Conservation (phyloP, 352 stramenopile species). For the Pythium insidiosum region DNA sequence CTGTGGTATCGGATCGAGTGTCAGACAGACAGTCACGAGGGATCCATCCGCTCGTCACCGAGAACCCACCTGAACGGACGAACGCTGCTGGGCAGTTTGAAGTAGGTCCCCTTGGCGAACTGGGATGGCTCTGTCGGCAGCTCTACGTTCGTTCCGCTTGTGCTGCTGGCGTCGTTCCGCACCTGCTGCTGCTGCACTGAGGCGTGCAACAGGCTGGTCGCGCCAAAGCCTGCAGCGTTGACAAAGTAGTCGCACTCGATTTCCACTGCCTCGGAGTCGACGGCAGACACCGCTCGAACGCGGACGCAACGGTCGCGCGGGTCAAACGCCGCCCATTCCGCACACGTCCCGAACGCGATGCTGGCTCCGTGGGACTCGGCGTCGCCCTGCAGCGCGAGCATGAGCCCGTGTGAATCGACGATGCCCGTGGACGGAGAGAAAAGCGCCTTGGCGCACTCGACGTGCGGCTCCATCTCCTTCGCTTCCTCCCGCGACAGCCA, state of each 20-base stretch:
- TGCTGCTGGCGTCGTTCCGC: too few relatives aligned
- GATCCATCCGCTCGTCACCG: too few relatives aligned
- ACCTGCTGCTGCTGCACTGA: neutral
- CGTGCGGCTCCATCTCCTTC: conserved; percentile 36
- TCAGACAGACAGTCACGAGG: too few relatives aligned
- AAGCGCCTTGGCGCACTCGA: conserved; percentile 65
- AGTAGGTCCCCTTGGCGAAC: conserved; percentile 97
- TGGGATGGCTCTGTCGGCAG: conserved; percentile 33
- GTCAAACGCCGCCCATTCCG: too few relatives aligned
- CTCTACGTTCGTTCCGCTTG: conserved; percentile 9
- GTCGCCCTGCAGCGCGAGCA: conserved; percentile 88
- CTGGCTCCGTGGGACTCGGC: conserved; percentile 82
- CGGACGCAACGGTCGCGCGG: too few relatives aligned
- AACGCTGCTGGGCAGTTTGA: conserved; percentile 55
- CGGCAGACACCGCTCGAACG: neutral
- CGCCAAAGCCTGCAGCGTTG: conserved; percentile 88
- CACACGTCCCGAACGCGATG: conserved; percentile 67
- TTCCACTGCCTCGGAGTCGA: conserved; percentile 31
- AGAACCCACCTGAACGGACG: conserved; percentile 47
- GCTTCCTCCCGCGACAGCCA: conserved; percentile 37
- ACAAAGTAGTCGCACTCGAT: conserved; percentile 89
- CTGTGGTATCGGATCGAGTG: too few relatives aligned
- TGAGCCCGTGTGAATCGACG: conserved; percentile 90
- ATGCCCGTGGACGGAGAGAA: conserved; percentile 95
- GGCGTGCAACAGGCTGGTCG: conserved; percentile 26